A percentile compares a stretch with the other conserved stretches of the same genome.
Conservation (phyloP, 1,139 yeast genomes). For the Starmera stellimalicola region DNA sequence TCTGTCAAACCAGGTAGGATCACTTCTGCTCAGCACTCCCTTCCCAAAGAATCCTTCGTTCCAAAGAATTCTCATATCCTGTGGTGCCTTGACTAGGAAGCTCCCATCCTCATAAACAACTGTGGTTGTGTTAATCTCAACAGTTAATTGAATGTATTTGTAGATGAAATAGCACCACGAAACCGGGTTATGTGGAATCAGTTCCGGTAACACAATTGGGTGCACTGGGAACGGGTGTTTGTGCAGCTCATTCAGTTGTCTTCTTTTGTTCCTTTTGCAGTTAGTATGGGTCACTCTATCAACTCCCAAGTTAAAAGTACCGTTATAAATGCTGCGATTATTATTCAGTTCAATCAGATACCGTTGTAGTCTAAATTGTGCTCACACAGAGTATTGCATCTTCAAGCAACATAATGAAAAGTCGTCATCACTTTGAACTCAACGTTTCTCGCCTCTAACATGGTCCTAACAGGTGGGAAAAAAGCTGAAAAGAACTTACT, state of each 20-base stretch:
- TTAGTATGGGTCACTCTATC: slow-evolving; percentile 14
- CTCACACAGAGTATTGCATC: slow-evolving; percentile 49
- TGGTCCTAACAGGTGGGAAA: no score
- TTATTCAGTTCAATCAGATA: slow-evolving; percentile 59
- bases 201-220: slow-evolving; percentile 33
- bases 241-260: slow-evolving; percentile 22
- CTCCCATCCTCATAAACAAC: slow-evolving; percentile 21
- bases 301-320: slow-evolving; percentile 3
- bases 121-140: slow-evolving; percentile 7
- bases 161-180: slow-evolving; percentile 44
- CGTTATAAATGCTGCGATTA: background rate
- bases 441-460: no score
- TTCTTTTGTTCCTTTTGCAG: slow-evolving; percentile 22
- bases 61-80: slow-evolving; percentile 62
- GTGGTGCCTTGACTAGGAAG: slow-evolving; percentile 36
- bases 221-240: slow-evolving; percentile 30
- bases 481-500: no score
- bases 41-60: slow-evolving; percentile 88
- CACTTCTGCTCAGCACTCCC: slow-evolving; percentile 81
- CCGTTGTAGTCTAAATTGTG: slow-evolving; percentile 98
- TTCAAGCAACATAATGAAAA: slow-evolving; percentile 39
- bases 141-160: slow-evolving; percentile 21
- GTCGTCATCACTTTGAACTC: slow-evolving; percentile 34
- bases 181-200: slow-evolving; percentile 48
- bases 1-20: slow-evolving; percentile 80